phyloP scores from a whole-genome alignment of 495 filamentous ascomycete genomes.

The Penicillium chermesinum region DNA sequence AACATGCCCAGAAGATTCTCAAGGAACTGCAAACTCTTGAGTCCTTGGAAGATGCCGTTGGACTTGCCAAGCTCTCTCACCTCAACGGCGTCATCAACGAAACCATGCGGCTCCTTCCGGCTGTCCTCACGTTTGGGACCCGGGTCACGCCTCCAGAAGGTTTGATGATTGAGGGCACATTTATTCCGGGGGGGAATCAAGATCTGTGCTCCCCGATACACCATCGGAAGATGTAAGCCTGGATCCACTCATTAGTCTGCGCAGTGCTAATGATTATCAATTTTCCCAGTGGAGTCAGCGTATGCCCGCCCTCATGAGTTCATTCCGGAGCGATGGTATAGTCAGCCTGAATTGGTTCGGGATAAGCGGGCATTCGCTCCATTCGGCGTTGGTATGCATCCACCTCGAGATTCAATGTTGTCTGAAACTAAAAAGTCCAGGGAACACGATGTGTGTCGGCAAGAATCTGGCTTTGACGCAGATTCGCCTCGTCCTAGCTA shows the following conservation, averaged over 20 bases:
- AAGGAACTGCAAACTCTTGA: slow-evolving; percentile 9
- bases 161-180: slow-evolving; percentile 13
- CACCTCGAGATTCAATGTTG: slow-evolving; percentile 17
- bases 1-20: slow-evolving; percentile 7
- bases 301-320: slow-evolving; percentile 38
- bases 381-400: slow-evolving; percentile 37
- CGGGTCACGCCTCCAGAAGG: slow-evolving; percentile 27
- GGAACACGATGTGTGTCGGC: slow-evolving; percentile 44
- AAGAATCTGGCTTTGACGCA: slow-evolving; percentile 46
- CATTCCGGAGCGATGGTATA: slow-evolving; percentile 53
- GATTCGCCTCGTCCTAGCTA: slow-evolving; percentile 29
- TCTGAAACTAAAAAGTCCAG: too few species aligned
- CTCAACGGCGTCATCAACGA: slow-evolving; percentile 49
- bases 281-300: slow-evolving; percentile 27
- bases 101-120: slow-evolving; percentile 45
- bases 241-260: too few species aligned
- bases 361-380: slow-evolving; percentile 48
- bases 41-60: slow-evolving; percentile 2
- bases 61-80: slow-evolving; percentile 34
- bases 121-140: slow-evolving; percentile 33
- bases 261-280: not conserved
- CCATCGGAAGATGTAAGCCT: slow-evolving; percentile 32
- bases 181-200: slow-evolving; percentile 25
- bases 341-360: slow-evolving; percentile 41
- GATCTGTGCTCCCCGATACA: slow-evolving; percentile 31